Conservation (phyloP, 148 eudicot species). For the Chenopodium quinoa region DNA sequence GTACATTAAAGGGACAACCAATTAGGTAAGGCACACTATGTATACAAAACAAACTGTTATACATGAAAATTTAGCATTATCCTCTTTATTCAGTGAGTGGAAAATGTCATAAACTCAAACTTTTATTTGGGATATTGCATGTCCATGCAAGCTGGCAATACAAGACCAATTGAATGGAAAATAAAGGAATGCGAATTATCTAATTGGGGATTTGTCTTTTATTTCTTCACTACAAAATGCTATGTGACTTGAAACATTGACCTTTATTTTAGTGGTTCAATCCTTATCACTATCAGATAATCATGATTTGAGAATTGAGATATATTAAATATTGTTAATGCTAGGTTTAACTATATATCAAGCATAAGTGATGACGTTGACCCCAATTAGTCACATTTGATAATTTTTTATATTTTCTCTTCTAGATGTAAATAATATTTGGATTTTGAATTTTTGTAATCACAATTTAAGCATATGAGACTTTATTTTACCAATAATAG, state of each 20-base stretch:
- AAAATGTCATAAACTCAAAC: not conserved
- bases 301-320: not conserved
- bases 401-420: too few relatives aligned
- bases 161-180: not conserved
- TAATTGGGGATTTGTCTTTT: not conserved
- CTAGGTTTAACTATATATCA: too few relatives aligned
- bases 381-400: too few relatives aligned
- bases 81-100: not conserved
- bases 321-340: too few relatives aligned
- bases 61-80: not conserved
- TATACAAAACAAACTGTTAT: not conserved
- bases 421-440: too few relatives aligned
- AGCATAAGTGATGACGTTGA: too few relatives aligned
- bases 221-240: not conserved
- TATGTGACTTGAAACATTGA: not conserved
- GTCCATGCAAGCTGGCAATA: not conserved
- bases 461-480: too few relatives aligned
- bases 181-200: not conserved
- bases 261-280: conserved; percentile 19
- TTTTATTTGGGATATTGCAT: not conserved
- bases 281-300: conserved; percentile 24
- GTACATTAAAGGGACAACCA: too few relatives aligned
- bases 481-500: too few relatives aligned
- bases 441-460: too few relatives aligned
- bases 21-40: too few relatives aligned